A percentile compares a stretch with the other conserved stretches of the same genome.
These are phyloP conservation scores for Fusarium proliferatum DNA, from an alignment of 2,329 filamentous ascomycete species.

Conservation along the genomic window DNA sequence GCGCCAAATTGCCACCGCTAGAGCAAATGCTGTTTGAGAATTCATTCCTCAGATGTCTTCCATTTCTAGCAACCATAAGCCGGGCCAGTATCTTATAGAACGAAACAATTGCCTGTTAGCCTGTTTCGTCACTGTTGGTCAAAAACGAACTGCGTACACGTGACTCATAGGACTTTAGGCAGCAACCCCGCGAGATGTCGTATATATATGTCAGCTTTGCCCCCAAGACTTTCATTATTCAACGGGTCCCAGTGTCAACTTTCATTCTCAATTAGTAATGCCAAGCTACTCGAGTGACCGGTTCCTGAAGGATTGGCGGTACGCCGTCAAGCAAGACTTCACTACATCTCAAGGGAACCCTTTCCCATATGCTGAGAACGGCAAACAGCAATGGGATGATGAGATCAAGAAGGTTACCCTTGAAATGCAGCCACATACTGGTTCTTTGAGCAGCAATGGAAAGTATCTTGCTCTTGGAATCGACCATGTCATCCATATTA, in stretches of 20 bases:
- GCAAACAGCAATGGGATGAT: constrained; percentile 15
- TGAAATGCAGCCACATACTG: not conserved
- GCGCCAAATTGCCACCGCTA: not conserved
- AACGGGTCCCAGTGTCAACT: no score
- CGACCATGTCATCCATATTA: constrained; percentile 2
- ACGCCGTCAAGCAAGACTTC: constrained; percentile 21
- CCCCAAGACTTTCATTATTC: no score
- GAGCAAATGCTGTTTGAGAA: not conserved
- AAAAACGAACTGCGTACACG: not conserved
- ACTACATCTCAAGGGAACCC: not conserved
- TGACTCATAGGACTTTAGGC: not conserved
- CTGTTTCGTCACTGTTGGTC: not conserved
- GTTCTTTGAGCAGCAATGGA: not conserved
- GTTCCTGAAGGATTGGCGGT: constrained; percentile 18
- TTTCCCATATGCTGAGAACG: constrained; percentile 9
- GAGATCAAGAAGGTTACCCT: constrained; percentile 6
- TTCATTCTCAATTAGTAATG: not conserved
- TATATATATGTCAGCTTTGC: not conserved
- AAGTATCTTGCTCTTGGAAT: constrained; percentile 5
- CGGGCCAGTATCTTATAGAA: not conserved
- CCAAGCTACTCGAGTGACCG: constrained; percentile 15
- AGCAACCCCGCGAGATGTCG: not conserved
- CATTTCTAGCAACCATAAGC: not conserved
- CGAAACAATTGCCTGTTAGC: not conserved
- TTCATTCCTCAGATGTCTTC: not conserved